Conservation (phyloP, 352 stramenopile genomes). For the Globisporangium cystogenes region DNA sequence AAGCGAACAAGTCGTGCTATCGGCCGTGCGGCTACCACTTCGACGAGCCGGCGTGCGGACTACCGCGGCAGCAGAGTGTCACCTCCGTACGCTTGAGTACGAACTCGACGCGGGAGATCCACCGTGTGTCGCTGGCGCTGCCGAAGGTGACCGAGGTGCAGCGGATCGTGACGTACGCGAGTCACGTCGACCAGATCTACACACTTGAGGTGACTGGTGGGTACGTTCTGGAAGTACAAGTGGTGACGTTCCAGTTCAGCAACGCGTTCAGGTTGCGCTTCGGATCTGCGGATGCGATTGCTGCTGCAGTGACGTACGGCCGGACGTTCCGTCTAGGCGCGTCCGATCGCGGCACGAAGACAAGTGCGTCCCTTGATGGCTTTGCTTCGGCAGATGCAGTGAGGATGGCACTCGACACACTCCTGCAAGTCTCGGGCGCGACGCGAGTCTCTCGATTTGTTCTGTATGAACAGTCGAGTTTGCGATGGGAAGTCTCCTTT, state of each 20-base stretch:
- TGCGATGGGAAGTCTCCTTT: slow-evolving; percentile 60
- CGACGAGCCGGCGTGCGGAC: slow-evolving; percentile 36
- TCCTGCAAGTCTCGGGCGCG: slow-evolving; percentile 20
- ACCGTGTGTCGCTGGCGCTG: slow-evolving; percentile 44
- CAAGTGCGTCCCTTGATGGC: slow-evolving; percentile 28
- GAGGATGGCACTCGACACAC: slow-evolving; percentile 29
- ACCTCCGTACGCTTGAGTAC: slow-evolving; percentile 43
- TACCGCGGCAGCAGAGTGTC: slow-evolving; percentile 67
- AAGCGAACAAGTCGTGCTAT: slow-evolving; percentile 56
- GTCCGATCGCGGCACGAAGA: slow-evolving; percentile 8
- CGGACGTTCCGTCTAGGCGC: slow-evolving; percentile 34
- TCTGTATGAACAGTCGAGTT: slow-evolving; percentile 20
- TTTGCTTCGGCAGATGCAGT: slow-evolving; percentile 43
- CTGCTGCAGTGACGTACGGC: slow-evolving; percentile 27
- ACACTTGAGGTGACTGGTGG: slow-evolving; percentile 36
- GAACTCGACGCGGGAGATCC: slow-evolving; percentile 60
- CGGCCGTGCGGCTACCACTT: slow-evolving; percentile 65
- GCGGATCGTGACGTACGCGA: slow-evolving; percentile 43
- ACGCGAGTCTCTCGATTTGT: slow-evolving; percentile 32
- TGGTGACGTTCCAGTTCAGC: slow-evolving; percentile 44
- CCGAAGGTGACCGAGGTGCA: slow-evolving; percentile 59
- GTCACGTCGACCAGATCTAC: slow-evolving; percentile 55
- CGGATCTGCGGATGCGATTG: slow-evolving; percentile 22
- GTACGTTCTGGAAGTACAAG: slow-evolving; percentile 36
- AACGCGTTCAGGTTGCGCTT: slow-evolving; percentile 44